These are phyloP conservation scores for Geranium incanum DNA, from an alignment of 441 rosid species.

Conservation along the genomic window DNA sequence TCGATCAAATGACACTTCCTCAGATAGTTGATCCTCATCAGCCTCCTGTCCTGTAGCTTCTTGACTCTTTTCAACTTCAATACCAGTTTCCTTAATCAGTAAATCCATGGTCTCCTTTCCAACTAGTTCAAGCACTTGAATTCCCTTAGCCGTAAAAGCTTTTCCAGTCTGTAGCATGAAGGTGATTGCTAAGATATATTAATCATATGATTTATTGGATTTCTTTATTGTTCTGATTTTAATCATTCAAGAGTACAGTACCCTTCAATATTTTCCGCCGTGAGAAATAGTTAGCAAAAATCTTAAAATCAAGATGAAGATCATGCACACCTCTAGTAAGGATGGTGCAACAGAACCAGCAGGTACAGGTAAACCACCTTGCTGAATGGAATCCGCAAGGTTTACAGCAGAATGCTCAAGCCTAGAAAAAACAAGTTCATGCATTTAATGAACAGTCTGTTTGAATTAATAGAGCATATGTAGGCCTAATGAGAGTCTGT, in stretches of 20 bases:
- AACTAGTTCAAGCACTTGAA: constrained; percentile 88
- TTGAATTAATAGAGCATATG: neutral
- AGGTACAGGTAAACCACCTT: constrained; percentile 46
- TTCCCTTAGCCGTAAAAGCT: constrained; percentile 87
- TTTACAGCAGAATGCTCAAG: constrained; percentile 72
- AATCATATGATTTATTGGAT: neutral
- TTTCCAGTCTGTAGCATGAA: constrained; percentile 62
- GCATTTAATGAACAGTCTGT: constrained; percentile 11
- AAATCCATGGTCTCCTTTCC: constrained; percentile 97
- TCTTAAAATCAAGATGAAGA: constrained; percentile 18
- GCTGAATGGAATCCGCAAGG: constrained; percentile 62
- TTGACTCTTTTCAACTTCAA: constrained; percentile 52
- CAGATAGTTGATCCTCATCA: constrained; percentile 63
- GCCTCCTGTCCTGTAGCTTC: constrained; percentile 31
- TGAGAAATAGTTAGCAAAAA: constrained; percentile 8
- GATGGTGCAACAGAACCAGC: constrained; percentile 77
- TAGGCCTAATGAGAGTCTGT: neutral
- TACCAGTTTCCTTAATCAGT: constrained; percentile 74
- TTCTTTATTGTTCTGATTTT: too few relatives aligned
- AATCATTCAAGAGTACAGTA: neutral
- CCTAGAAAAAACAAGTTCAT: constrained; percentile 33
- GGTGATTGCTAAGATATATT: neutral
- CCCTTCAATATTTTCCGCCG: neutral
- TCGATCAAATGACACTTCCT: constrained; percentile 88
- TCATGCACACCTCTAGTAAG: constrained; percentile 62